Evolutionary conservation across 129 eudicot species (phyloP).

Genomic region (Pulicaria dysenterica): DNA sequence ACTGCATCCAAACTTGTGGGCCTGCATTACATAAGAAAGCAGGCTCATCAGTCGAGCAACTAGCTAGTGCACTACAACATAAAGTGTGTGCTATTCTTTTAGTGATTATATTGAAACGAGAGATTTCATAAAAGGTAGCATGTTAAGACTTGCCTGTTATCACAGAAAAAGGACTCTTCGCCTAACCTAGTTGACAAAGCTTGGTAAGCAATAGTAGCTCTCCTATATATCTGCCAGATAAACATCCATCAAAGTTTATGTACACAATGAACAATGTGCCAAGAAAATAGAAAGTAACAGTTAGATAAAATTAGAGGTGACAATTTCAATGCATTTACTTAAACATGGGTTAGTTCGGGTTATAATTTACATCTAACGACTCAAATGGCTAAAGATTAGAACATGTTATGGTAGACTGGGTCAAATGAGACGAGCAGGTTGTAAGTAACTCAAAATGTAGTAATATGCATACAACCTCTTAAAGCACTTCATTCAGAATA

Average conservation of each 20-base stretch:
- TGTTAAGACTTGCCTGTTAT: conserved; percentile 52
- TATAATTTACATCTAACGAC: background rate
- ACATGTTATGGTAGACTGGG: background rate
- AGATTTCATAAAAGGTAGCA: conserved; percentile 11
- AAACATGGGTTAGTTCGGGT: background rate
- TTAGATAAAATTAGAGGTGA: background rate
- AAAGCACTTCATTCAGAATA: too few relatives aligned
- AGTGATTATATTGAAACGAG: conserved; percentile 7
- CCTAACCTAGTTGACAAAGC: conserved; percentile 85
- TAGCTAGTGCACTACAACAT: conserved; percentile 7
- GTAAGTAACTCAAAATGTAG: background rate
- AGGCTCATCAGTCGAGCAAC: conserved; percentile 2
- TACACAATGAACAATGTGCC: background rate
- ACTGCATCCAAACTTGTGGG: conserved; percentile 95
- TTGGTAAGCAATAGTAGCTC: conserved; percentile 61
- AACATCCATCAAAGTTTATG: background rate
- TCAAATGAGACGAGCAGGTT: background rate
- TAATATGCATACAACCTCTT: background rate
- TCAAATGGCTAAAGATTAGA: background rate
- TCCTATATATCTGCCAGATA: conserved; percentile 72
- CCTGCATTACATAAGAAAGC: conserved; percentile 51
- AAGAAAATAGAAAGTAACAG: background rate
- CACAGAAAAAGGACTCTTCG: conserved; percentile 65
- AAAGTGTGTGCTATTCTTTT: background rate
- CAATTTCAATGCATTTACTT: background rate